Conservation (phyloP, 495 filamentous ascomycete species). For the Penicillium robsamsonii region DNA sequence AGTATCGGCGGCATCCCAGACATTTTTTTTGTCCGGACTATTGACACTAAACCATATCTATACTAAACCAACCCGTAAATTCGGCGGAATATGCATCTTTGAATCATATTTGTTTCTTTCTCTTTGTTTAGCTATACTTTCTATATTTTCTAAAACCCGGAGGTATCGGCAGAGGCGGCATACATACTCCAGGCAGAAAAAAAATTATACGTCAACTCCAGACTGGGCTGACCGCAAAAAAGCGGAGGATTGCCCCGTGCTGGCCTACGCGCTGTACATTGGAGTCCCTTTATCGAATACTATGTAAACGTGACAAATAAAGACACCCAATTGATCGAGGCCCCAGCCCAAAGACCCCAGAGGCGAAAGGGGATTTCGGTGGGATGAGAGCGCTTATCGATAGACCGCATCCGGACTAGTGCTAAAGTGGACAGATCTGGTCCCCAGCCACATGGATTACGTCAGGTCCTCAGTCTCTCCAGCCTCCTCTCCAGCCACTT, state of each 20-base stretch:
- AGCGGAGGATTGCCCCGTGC: slow-evolving; percentile 22
- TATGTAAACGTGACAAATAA: slow-evolving; percentile 30
- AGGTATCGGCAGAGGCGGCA: slow-evolving; percentile 16
- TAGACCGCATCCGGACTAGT: slow-evolving; percentile 10
- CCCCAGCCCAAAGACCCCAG: not conserved
- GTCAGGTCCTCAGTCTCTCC: slow-evolving; percentile 10
- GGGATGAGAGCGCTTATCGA: slow-evolving; percentile 29
- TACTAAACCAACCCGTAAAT: not conserved
- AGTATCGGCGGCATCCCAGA: slow-evolving; percentile 11
- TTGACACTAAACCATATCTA: not conserved
- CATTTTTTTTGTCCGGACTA: slow-evolving; percentile 7
- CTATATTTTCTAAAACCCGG: not conserved
- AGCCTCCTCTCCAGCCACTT: slow-evolving; percentile 22
- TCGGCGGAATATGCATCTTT: not conserved
- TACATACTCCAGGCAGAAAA: slow-evolving; percentile 7
- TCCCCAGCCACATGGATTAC: slow-evolving; percentile 19
- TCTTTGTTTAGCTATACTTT: not conserved
- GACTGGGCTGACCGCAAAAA: slow-evolving; percentile 9
- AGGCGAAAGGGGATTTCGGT: slow-evolving; percentile 27
- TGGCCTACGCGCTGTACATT: slow-evolving; percentile 29
- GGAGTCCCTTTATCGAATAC: slow-evolving; percentile 23
- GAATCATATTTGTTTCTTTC: not conserved
- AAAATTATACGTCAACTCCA: slow-evolving; percentile 13
- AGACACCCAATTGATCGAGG: slow-evolving; percentile 25
- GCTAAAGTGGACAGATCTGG: not conserved